Base-by-base conservation (phyloP, 768 basidiomycete species). In the Collybia mongolica region DNA sequence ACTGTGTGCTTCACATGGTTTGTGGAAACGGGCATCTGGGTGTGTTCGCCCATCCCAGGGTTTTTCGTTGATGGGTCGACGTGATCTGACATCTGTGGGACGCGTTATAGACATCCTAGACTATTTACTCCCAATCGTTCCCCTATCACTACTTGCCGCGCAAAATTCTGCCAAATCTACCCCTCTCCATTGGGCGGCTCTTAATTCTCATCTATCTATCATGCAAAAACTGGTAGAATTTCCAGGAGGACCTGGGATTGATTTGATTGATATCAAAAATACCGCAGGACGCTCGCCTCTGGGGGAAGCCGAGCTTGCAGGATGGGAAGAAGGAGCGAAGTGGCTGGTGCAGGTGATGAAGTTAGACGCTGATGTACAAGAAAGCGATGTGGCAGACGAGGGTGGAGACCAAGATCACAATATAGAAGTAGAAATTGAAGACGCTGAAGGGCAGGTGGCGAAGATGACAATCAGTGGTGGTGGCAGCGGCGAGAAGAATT, bases 21-120 rank as follows among this genome's bases (percentile, higher is more conserved):
- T 84, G 82, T 49, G 94, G 80, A 1, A 98, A 98, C 67, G 94
- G 94, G 0, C 94, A 97, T 74, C 58, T 73, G 70, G 91, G 94
- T 95, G 54, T 72, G 38, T 20, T 28, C 44, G 51, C 47, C 41
- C 36, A 47, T 43, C 37, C 53, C 38, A 29, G 52, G 44, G 51
- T 42, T 39, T 45, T 47, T 46, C 18, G 17, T 20, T 39, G 40
- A 28, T 51, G 43, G 42, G 39, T 49, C 32, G 46, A 37, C 46
- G 43, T 56, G 28, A 61, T 63, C 74, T 75, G 67, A 80, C 69
- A 60, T 68, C 63, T 68, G 65, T 66, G 79, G 82, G 79, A 62
- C 60, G 54, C 63, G 48, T 53, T 58, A 44, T 70, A 96, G 93
- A 93, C 56, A 63, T 91, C 8, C 77, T 97, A 39, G 74, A 84